Evolutionary conservation across 345 rosid species (phyloP), one percentile per base, ranked within the genome.

Genomic region (Camelina sativa): DNA sequence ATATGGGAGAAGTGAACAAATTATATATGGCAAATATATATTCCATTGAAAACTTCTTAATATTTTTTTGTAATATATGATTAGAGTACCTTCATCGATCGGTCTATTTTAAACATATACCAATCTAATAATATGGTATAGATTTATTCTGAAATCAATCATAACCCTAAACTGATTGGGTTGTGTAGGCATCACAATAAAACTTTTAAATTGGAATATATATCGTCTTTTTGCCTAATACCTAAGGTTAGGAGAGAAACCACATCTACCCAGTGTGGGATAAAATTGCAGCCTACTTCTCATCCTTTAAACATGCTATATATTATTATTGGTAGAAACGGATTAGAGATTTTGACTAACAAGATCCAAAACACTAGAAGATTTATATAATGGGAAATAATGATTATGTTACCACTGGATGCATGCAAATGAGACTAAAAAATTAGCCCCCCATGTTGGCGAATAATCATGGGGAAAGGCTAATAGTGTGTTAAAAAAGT

Each of bases 361-460:
- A 71, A 65, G 62, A 72, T 71, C 72, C 48, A 58, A 57, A 57
- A 37, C 62, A 70, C 62, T 55, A 76, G 37, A 46, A 48, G 25
- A 15, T 41, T 20, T 57, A 19, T 65, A 32, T 57, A 71, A 59
- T 15, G 64, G 67, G 19, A 53, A 53, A 35, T 38, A 65, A 77
- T 77, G 80, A 77, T 77, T 77, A 72, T 77, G 80, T 66, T 77
- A 77, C 80, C 80, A 77, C 80, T 77, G 72, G 77, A 77, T 77
- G 80, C 80, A 77, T 77, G 80, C 80, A 77, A 65, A 72, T 58
- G 76, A 65, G 50, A 17, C 77, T 72, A 41, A 77, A 77, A 77
- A 71, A 65, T 50, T 72, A 72, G 72, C 53, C 76, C 70, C 78
- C 72, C 80, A 77, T 65, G 80, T 77, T 77, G 67, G 77, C 63